Conservation (phyloP, 1,284 basidiomycete species). For the Cryptococcus hybrid region DNA sequence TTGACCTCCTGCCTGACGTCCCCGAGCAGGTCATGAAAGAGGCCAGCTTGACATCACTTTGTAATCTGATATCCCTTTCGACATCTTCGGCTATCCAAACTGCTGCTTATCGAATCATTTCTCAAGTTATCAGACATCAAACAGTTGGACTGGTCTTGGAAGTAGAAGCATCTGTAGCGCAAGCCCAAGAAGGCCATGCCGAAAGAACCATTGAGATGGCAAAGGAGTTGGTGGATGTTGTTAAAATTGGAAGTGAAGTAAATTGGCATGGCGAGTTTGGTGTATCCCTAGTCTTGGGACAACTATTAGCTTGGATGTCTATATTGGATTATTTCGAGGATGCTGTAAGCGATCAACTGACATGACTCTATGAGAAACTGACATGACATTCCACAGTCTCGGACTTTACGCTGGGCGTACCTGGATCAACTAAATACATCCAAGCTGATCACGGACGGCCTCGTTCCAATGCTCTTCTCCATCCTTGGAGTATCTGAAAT, state of each 20-base stretch:
- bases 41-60: conserved; percentile 36
- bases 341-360: conserved; percentile 59
- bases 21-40: conserved; percentile 64
- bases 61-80: conserved; percentile 31
- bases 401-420: conserved; percentile 57
- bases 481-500: conserved; percentile 57
- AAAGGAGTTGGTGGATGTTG: conserved; percentile 62
- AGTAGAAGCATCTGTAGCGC: conserved; percentile 57
- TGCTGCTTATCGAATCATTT: conserved; percentile 41
- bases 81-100: conserved; percentile 34
- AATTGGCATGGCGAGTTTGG: conserved; percentile 50
- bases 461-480: conserved; percentile 74
- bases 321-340: conserved; percentile 81
- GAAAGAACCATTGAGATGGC: conserved; percentile 56
- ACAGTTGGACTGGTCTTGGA: conserved; percentile 67
- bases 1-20: conserved; percentile 66
- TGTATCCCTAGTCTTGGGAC: conserved; percentile 34
- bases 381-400: conserved; percentile 25
- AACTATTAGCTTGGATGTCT: conserved; percentile 87
- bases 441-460: conserved; percentile 61
- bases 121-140: conserved; percentile 31
- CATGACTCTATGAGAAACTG: neutral
- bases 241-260: conserved; percentile 55
- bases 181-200: conserved; percentile 52
- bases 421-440: conserved; percentile 77